Evolutionary conservation across 345 rosid species (phyloP), one percentile per base, ranked within the genome.

Genomic region (Punica granatum): DNA sequence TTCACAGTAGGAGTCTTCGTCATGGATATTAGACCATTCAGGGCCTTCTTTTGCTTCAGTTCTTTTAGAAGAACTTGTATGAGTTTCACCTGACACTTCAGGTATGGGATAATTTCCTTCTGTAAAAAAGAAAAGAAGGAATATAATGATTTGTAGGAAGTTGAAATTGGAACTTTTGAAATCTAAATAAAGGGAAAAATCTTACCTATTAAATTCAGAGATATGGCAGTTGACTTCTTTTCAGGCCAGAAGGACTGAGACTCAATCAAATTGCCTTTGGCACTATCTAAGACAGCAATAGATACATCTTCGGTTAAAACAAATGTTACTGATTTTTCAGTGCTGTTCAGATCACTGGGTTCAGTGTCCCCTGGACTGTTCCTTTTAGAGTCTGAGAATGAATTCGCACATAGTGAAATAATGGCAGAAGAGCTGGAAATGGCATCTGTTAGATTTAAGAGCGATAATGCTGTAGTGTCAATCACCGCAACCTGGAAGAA

Each of bases 401-500:
- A 61, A 72, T 66, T 67, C 77, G 77, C 61, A 78, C 33, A 74
- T 74, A 89, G 70, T 69, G 85, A 86, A 69, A 68, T 77, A 66
- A 91, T 76, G 4, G 58, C 31, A 11, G 91, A 91, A 43, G 80
- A 79, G 64, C 72, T 80, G 7, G 90, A 70, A 48, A 46, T 88
- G 78, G 58, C 86, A 43, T 74, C 83, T 76, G 69, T 89, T 79
- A 19, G 85, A 80, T 74, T 85, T 61, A 89, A 63, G 43, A 87
- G 78, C 66, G 96, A 85, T 21, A 70, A 76, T 46, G 85, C 25
- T 74, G 73, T 73, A 69, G 75, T 79, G 77, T 89, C 91, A 21
- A 93, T 88, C 85, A 90, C 63, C 63, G 89, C 91, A 51, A 88
- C 97, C 99, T 91, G 91, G 71, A 84, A 56, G 7, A 13, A 51